Evolutionary conservation across 257 asterid species (phyloP), one percentile per base, ranked within the genome.

Genomic region (Petunia secreta): DNA sequence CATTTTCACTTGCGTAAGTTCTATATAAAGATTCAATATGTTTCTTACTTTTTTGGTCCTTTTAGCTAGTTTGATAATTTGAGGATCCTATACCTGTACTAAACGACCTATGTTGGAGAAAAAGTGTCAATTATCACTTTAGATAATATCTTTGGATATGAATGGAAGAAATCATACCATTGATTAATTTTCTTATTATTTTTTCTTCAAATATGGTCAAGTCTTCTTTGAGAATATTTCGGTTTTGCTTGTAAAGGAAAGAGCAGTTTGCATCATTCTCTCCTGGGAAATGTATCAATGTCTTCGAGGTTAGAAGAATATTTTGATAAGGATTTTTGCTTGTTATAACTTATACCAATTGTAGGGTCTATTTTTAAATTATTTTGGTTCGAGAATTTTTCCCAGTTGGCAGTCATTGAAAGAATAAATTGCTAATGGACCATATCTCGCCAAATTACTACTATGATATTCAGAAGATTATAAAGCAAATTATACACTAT

Each of bases 21-120:
- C 87, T 48, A 79, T 77, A 82, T 3, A 66, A 85, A 82, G 87
- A 85, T 85, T 85, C 84, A 85, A 66, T 65, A 82, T 85, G 87
- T 85, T 82, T 79, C 81, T 62, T 25, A 66, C 85, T 85, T 85
- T 25, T 82, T 79, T 48, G 85, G 36, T 48, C n/a, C 25, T 81
- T 81, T 74, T 57, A 48, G 10, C 25, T 43, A 53, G 44, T 82
- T 58, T 78, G 73, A 50, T 82, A 62, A 50, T 79, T 71, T 78
- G 34, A 68, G 55, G 74, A 75, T 60, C 83, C 81, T 48, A 79
- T 75, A 80, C 73, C 67, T 69, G 34, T 74, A 52, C 50, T 8
- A 58, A 67, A 78, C 36, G 38, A 63, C 75, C 78, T 64, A 73
- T 6, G 1, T 73, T 44, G 14, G 60, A 58, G 63, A 69, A 57